Evolutionary conservation across 1,139 yeast species (phyloP), one percentile per base, ranked within the genome.

Genomic region (Yamadazyma aaseri): DNA sequence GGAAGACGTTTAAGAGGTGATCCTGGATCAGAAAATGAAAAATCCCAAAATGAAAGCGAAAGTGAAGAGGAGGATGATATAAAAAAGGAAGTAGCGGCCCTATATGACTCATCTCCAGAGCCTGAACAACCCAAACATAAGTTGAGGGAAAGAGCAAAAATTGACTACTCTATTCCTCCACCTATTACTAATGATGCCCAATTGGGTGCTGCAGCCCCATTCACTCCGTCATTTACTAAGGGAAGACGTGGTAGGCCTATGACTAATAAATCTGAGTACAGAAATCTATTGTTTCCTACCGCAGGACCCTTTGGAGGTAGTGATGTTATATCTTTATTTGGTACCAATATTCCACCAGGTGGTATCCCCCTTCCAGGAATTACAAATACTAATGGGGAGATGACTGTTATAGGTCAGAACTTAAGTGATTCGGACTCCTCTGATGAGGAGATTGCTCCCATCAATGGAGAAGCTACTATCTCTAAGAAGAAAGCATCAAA

Each of bases 301-400:
- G 86, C 89, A n/a, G 96, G 97, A 1, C 96, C 97, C 2, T 92
- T 92, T 65, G 96, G 96, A 17, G 97, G 97, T 20, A 81, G 89
- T 44, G 96, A 87, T 53, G 86, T 83, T 1, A 71, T 80, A 2
- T 80, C 95, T 0, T 67, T 86, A 25, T 83, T 85, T 55, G 90
- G 90, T 1, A 75, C 76, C 34, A 79, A 80, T 46, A 67, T 78
- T 2, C 80, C 82, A 7, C 71, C 74, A 0, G 70, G 72, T 1
- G 75, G 73, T 6, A 63, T 66, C 11, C 71, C 73, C 1, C 47
- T 67, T 9, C 68, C 73, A 1, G 73, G 72, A 1, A 40, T 59
- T 46, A 46, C 55, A 5, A 48, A 52, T 21, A 50, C 55, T 16
- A 53, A 41, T 29, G 44, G 48, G 25, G 55, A 58, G 18, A 53